These are phyloP conservation scores for Tricholoma sp. DNA, from an alignment of 768 basidiomycete genomes.

Conservation along the genomic window DNA sequence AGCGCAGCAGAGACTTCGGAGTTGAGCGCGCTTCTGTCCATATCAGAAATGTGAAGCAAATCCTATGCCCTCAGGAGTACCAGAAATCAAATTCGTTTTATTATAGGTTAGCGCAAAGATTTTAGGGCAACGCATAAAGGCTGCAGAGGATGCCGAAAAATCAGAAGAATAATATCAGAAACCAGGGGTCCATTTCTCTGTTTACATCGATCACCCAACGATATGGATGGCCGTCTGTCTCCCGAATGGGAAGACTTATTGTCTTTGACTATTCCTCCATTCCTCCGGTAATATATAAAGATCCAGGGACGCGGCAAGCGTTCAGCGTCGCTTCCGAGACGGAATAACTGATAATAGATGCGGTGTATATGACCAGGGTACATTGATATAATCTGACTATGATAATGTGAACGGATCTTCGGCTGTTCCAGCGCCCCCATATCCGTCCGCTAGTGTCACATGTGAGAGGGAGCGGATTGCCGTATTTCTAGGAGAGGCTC, in stretches of 20 bases:
- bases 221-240: conserved; percentile 3
- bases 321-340: not conserved
- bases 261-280: conserved; percentile 14
- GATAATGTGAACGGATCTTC: not conserved
- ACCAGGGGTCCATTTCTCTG: conserved; percentile 11
- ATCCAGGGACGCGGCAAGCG: conserved; percentile 3
- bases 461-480: not conserved
- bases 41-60: conserved; percentile 65
- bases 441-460: not conserved
- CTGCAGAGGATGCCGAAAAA: conserved; percentile 34
- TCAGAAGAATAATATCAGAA: conserved; percentile 28
- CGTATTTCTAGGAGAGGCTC: not conserved
- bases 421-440: not conserved
- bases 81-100: conserved; percentile 13
- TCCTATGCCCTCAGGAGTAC: conserved; percentile 6
- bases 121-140: conserved; percentile 55
- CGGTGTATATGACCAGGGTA: not conserved
- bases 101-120: conserved; percentile 77
- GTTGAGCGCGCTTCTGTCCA: conserved; percentile 80
- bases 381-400: not conserved
- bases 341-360: not conserved
- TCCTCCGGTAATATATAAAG: not conserved
- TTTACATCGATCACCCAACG: conserved; percentile 4
- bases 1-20: conserved; percentile 69
- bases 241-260: conserved; percentile 25